A percentile compares a stretch with the other conserved stretches of the same genome.
Conservation (phyloP, 148 eudicot genomes). For the Agrostemma githago region DNA sequence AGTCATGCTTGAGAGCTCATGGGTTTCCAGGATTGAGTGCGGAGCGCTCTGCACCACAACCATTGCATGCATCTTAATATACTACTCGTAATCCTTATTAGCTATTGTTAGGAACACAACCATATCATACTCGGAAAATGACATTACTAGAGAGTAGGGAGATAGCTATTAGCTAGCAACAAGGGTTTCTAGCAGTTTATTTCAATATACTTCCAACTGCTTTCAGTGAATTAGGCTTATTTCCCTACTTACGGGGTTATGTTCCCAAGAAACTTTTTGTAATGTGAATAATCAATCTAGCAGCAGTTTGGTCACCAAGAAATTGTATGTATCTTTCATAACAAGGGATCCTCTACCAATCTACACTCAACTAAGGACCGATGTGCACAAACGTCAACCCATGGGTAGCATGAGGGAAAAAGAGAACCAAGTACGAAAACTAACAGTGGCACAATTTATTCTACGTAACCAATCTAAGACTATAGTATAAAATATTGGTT, state of each 20-base stretch:
- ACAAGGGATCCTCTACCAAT: too few species aligned
- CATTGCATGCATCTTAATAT: not conserved
- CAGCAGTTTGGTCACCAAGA: too few species aligned
- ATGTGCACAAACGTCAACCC: too few species aligned
- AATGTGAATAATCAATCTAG: too few species aligned
- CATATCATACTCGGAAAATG: not conserved
- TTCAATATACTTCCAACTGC: too few species aligned
- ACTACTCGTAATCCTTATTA: not conserved
- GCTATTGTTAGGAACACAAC: not conserved
- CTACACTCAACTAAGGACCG: too few species aligned
- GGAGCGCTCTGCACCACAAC: constrained; percentile 72
- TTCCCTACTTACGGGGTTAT: too few species aligned
- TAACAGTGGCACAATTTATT: not conserved
- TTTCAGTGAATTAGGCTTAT: not conserved
- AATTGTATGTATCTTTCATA: too few species aligned
- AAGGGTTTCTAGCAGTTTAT: not conserved
- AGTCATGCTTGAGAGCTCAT: constrained; percentile 75
- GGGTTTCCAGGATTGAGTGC: constrained; percentile 54
- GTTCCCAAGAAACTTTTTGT: too few species aligned
- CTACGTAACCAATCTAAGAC: too few species aligned
- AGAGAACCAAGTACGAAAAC: not conserved
- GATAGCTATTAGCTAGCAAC: too few species aligned
- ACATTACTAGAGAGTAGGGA: not conserved
- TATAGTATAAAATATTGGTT: not conserved
- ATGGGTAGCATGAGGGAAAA: not conserved